phyloP scores from a whole-genome alignment of 2,329 filamentous ascomycete species.

The Nigrospora oryzae region DNA sequence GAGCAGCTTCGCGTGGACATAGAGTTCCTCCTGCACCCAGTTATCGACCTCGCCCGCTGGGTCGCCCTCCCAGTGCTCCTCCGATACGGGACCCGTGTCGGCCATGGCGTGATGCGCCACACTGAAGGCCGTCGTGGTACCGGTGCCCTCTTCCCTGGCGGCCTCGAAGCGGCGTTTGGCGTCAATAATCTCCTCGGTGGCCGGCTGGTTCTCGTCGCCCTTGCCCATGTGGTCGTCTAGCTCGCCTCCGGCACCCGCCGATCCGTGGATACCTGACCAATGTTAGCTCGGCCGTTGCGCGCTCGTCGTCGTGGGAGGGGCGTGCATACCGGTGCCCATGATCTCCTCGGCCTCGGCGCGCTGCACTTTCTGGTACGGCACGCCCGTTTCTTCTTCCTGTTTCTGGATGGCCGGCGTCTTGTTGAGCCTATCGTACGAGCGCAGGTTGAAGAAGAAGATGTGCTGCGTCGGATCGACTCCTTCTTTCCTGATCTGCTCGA shows the following conservation, averaged over 20 bases:
- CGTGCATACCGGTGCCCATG: constrained; percentile 53
- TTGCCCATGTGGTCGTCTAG: constrained; percentile 41
- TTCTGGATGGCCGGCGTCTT: constrained; percentile 65
- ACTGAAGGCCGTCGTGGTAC: constrained; percentile 32
- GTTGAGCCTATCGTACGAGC: constrained; percentile 88
- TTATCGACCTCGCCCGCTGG: constrained; percentile 72
- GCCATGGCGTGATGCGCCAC: constrained; percentile 80
- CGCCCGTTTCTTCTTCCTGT: constrained; percentile 72
- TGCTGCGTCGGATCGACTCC: constrained; percentile 73
- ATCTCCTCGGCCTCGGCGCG: constrained; percentile 83
- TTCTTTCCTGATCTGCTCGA: constrained; percentile 62
- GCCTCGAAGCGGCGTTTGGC: constrained; percentile 46
- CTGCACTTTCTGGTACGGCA: constrained; percentile 80
- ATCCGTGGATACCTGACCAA: constrained; percentile 45
- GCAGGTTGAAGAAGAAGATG: constrained; percentile 89
- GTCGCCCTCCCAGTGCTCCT: constrained; percentile 71
- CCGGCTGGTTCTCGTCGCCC: constrained; percentile 25
- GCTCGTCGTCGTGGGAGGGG: too few relatives aligned
- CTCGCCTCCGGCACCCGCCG: constrained; percentile 32
- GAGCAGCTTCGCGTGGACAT: constrained; percentile 86
- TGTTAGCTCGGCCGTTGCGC: too few relatives aligned
- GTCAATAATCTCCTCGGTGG: constrained; percentile 28
- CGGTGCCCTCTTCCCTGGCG: constrained; percentile 26
- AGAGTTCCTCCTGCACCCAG: constrained; percentile 93
- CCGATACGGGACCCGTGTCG: constrained; percentile 46